Percentiles rank a stretch among this genome's conserved stretches.
These are phyloP conservation scores for Schizochytrium sp. DNA, from an alignment of 108 stramenopile genomes.

Conservation along the genomic window DNA sequence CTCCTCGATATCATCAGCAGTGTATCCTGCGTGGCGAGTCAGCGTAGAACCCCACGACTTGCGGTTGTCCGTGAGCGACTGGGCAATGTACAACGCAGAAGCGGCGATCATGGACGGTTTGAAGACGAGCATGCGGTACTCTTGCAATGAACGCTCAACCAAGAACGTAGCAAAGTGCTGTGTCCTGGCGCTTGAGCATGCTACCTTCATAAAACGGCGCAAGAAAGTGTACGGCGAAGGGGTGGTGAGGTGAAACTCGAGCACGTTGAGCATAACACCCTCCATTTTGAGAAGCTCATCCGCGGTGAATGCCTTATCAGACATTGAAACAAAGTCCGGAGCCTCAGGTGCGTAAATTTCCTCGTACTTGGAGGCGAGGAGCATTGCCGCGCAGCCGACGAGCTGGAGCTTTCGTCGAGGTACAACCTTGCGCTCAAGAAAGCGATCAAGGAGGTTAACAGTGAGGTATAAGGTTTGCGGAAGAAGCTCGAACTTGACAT, in stretches of 20 bases:
- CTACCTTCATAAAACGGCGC: constrained; percentile 90
- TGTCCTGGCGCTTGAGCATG: constrained; percentile 83
- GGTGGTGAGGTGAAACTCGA: constrained; percentile 89
- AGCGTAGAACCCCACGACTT: constrained; percentile 89
- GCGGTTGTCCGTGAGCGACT: constrained; percentile 78
- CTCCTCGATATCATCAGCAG: constrained; percentile 81
- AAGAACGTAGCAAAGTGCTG: constrained; percentile 88
- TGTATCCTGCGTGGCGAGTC: constrained; percentile 83
- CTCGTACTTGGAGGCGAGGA: constrained; percentile 98
- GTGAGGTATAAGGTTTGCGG: constrained; percentile 96
- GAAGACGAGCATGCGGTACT: constrained; percentile 85
- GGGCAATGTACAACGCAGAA: constrained; percentile 89
- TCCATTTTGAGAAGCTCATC: constrained; percentile 96
- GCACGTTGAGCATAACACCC: constrained; percentile 84
- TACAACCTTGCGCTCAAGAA: constrained; percentile 82
- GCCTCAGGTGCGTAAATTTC: constrained; percentile 98
- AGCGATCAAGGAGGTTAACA: constrained; percentile 97
- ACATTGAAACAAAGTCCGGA: constrained; percentile 96
- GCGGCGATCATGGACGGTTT: constrained; percentile 88
- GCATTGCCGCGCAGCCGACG: constrained; percentile 95
- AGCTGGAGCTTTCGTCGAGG: constrained; percentile 90
- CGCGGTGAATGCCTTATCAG: constrained; percentile 91
- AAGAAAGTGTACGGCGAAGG: constrained; percentile 94
- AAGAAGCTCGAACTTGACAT: constrained; percentile 96
- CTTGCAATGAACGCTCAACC: constrained; percentile 93